These are phyloP conservation scores for Moricandia arvensis DNA, from an alignment of 345 rosid species.

Conservation along the genomic window DNA sequence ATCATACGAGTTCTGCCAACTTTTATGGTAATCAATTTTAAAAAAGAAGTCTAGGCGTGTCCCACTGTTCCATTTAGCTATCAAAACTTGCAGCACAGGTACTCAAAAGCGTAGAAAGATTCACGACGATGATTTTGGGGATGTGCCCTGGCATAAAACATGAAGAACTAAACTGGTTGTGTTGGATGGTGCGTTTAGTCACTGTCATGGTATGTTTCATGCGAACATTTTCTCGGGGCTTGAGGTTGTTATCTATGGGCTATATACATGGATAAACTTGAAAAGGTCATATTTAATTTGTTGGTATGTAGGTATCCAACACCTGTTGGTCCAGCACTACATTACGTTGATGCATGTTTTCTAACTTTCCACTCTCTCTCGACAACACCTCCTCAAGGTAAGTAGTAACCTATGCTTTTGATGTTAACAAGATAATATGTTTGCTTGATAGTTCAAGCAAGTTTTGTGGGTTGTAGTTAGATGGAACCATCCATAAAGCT, in stretches of 20 bases:
- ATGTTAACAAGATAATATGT: too few species aligned
- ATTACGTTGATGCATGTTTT: too few species aligned
- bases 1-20: too few species aligned
- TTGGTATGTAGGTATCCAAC: neutral
- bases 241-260: too few species aligned
- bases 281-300: neutral
- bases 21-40: too few species aligned
- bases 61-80: slow-evolving; percentile 81
- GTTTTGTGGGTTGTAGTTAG: too few species aligned
- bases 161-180: slow-evolving; percentile 82
- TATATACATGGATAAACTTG: neutral
- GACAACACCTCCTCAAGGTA: too few species aligned
- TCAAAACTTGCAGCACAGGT: slow-evolving; percentile 88
- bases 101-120: slow-evolving; percentile 94
- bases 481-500: too few species aligned
- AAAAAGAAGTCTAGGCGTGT: too few species aligned
- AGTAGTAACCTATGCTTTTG: too few species aligned
- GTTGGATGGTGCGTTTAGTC: slow-evolving; percentile 49
- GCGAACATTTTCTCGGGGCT: neutral
- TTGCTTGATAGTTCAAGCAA: too few species aligned
- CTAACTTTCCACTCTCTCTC: too few species aligned
- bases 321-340: neutral
- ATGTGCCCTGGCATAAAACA: slow-evolving; percentile 97
- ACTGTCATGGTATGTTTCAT: neutral
- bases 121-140: slow-evolving; percentile 68